These are phyloP conservation scores for Monilinia laxa DNA, from an alignment of 2,329 filamentous ascomycete genomes.

Conservation along the genomic window DNA sequence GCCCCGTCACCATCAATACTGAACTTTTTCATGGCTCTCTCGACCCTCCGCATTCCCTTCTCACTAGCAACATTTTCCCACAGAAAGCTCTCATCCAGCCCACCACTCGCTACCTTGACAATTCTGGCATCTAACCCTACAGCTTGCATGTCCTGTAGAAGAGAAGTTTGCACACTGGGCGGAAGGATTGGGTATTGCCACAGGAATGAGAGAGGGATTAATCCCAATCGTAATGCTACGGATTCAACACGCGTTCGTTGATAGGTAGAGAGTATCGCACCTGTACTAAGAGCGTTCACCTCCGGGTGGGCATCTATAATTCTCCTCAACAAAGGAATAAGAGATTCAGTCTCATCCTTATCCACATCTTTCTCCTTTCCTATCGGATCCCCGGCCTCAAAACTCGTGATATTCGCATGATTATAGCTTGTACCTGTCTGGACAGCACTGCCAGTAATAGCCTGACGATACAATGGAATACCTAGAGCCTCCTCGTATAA, in stretches of 20 bases:
- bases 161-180: constrained; percentile 45
- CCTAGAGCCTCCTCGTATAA: constrained; percentile 77
- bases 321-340: constrained; percentile 70
- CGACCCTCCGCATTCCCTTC: constrained; percentile 49
- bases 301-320: constrained; percentile 70
- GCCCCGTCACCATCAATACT: constrained; percentile 64
- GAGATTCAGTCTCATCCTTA: constrained; percentile 83
- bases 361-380: constrained; percentile 18
- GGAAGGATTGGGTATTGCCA: constrained; percentile 87
- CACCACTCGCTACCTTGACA: constrained; percentile 91
- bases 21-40: constrained; percentile 63
- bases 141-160: constrained; percentile 78
- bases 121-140: constrained; percentile 83
- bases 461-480: constrained; percentile 78
- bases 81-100: constrained; percentile 75
- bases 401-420: constrained; percentile 27
- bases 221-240: constrained; percentile 77
- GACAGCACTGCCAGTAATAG: constrained; percentile 70
- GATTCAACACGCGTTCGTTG: constrained; percentile 95
- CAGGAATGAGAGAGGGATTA: constrained; percentile 80
- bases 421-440: constrained; percentile 71
- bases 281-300: constrained; percentile 83
- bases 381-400: constrained; percentile 25
- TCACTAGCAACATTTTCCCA: constrained; percentile 74
- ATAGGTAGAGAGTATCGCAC: constrained; percentile 92